Conservation (phyloP, 1,284 basidiomycete genomes). For the Microbotryum lychnidis-dioicae region DNA sequence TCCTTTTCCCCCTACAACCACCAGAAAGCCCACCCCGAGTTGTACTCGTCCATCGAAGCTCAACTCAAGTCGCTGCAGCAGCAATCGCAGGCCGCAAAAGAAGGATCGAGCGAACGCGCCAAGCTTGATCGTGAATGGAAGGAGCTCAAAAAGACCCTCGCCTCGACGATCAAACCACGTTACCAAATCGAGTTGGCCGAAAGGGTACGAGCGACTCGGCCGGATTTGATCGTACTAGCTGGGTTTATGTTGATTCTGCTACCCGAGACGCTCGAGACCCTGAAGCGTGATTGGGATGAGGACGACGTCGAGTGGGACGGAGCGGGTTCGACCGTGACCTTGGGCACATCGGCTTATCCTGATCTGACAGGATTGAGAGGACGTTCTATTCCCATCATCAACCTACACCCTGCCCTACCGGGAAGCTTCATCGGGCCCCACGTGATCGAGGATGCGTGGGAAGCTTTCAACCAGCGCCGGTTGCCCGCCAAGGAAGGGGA, state of each 20-base stretch:
- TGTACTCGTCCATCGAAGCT: neutral
- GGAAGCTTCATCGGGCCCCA: slow-evolving; percentile 88
- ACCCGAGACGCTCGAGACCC: slow-evolving; percentile 46
- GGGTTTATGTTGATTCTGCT: slow-evolving; percentile 95
- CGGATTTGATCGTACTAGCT: slow-evolving; percentile 83
- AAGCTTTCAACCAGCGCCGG: slow-evolving; percentile 62
- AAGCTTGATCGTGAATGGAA: neutral
- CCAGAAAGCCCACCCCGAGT: slow-evolving; percentile 60
- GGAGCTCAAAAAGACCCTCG: neutral
- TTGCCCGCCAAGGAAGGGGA: neutral
- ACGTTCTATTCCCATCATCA: slow-evolving; percentile 74
- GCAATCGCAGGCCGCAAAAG: neutral
- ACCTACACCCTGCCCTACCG: slow-evolving; percentile 91
- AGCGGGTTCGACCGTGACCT: neutral
- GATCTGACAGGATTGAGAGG: slow-evolving; percentile 11
- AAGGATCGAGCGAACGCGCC: neutral
- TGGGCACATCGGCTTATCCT: slow-evolving; percentile 18
- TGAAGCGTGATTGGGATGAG: slow-evolving; percentile 34
- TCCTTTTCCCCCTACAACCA: slow-evolving; percentile 81
- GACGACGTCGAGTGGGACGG: neutral
- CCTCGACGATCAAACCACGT: neutral
- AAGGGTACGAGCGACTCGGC: slow-evolving; percentile 55
- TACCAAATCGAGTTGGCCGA: slow-evolving; percentile 80
- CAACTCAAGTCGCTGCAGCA: neutral
- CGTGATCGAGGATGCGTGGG: slow-evolving; percentile 80